Percentiles rank a stretch among this genome's conserved stretches.
Conservation (phyloP, 2,329 filamentous ascomycete species). For the Xylariales sp. region DNA sequence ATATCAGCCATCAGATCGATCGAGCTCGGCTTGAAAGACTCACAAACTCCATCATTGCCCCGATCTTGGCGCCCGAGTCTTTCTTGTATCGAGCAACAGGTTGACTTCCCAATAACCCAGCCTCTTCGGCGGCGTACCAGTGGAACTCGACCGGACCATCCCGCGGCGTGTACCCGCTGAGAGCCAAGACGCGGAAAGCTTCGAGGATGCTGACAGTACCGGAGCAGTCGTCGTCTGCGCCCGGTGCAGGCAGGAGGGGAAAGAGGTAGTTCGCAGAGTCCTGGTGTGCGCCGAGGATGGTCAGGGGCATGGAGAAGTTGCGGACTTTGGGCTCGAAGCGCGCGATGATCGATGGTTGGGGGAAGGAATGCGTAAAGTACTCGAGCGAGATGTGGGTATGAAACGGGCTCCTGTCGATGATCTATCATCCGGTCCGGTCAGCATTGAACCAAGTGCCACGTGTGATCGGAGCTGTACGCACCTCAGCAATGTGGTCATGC, state of each 20-base stretch:
- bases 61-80: constrained; percentile 56
- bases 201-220: constrained; percentile 72
- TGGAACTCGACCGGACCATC: constrained; percentile 62
- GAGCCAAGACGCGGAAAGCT: constrained; percentile 60
- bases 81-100: constrained; percentile 65
- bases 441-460: neutral
- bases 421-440: constrained; percentile 14
- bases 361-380: constrained; percentile 63
- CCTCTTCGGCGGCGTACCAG: constrained; percentile 14
- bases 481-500: constrained; percentile 29
- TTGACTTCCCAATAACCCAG: constrained; percentile 53
- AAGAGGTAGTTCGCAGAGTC: constrained; percentile 71
- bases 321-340: constrained; percentile 47
- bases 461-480: constrained; percentile 3
- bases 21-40: too few relatives aligned
- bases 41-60: constrained; percentile 64
- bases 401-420: constrained; percentile 29
- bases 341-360: constrained; percentile 67
- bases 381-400: constrained; percentile 33
- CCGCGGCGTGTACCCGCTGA: constrained; percentile 31
- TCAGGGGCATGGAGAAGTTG: constrained; percentile 27
- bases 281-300: constrained; percentile 65
- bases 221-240: constrained; percentile 69
- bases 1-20: too few relatives aligned
- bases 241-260: constrained; percentile 64